Percentiles rank a stretch among this genome's conserved stretches.
phyloP scores from a whole-genome alignment of 139 green algal genomes.

The Asterochloris erici region DNA sequence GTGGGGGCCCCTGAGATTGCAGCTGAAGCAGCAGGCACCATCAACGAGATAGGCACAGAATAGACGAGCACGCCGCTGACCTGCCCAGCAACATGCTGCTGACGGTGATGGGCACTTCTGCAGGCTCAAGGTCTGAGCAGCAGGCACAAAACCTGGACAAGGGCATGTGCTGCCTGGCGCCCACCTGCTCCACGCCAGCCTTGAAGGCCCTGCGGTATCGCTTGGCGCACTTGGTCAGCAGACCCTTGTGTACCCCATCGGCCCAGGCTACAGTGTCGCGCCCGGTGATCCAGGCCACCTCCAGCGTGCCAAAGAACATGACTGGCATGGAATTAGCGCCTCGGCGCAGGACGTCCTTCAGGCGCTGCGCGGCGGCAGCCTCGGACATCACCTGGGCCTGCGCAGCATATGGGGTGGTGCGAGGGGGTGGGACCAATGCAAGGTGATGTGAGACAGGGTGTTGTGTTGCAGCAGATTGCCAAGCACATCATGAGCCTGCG shows the following conservation, averaged over 20 bases:
- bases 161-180: background rate
- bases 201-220: conserved; percentile 5
- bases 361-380: conserved; percentile 1
- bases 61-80: background rate
- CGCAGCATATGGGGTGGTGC: background rate
- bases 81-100: background rate
- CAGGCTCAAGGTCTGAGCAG: too few relatives aligned
- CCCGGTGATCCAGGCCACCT: conserved; percentile 61
- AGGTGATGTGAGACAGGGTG: too few relatives aligned
- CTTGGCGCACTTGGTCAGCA: background rate
- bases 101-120: background rate
- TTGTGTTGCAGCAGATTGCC: too few relatives aligned
- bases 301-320: conserved; percentile 79
- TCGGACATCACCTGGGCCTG: conserved; percentile 38
- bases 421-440: too few relatives aligned
- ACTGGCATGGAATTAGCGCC: conserved; percentile 31
- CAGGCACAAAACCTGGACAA: background rate
- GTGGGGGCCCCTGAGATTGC: too few relatives aligned
- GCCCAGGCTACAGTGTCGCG: conserved; percentile 33
- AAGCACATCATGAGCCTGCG: too few relatives aligned
- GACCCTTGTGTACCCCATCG: conserved; percentile 22
- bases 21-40: too few relatives aligned
- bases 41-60: too few relatives aligned
- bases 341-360: conserved; percentile 1
- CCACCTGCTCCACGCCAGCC: background rate